Evolutionary conservation across 2,329 filamentous ascomycete genomes (phyloP).

Genomic region (Coniochaeta sp.): DNA sequence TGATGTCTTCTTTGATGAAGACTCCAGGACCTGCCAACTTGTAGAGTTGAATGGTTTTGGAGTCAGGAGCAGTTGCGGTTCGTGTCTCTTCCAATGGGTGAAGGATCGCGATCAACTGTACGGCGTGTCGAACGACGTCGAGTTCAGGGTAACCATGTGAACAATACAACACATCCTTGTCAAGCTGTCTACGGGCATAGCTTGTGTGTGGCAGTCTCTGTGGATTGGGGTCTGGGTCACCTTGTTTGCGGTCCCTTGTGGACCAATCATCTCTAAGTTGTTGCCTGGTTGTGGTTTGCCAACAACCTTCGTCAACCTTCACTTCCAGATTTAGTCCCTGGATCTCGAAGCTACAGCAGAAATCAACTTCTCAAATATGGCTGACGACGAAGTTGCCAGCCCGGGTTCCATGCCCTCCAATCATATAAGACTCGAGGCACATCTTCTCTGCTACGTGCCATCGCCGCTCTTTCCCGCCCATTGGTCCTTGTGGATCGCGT

Average conservation of each 20-base stretch:
- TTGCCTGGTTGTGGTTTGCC: not conserved
- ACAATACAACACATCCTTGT: not conserved
- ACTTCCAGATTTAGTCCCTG: too few species aligned
- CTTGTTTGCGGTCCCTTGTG: not conserved
- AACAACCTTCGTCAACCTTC: too few species aligned
- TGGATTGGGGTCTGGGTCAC: not conserved
- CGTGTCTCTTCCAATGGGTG: conserved; percentile 38
- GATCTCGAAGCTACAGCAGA: not conserved
- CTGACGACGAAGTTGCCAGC: not conserved
- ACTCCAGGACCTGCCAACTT: conserved; percentile 17
- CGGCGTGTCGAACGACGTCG: conserved; percentile 18
- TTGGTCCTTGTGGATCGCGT: not conserved
- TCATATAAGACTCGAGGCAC: not conserved
- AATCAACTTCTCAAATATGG: not conserved
- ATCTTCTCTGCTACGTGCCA: not conserved
- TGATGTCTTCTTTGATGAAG: conserved; percentile 30
- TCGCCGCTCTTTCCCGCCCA: not conserved
- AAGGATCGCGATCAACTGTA: conserved; percentile 28
- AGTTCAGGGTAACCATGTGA: conserved; percentile 18
- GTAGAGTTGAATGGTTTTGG: conserved; percentile 40
- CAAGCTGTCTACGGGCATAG: not conserved
- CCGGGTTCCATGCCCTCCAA: not conserved
- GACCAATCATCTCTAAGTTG: not conserved
- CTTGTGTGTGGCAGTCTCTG: too few species aligned
- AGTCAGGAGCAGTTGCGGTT: conserved; percentile 32